Base-by-base conservation (phyloP, 768 basidiomycete species). In the Lactarius hengduanensis region DNA sequence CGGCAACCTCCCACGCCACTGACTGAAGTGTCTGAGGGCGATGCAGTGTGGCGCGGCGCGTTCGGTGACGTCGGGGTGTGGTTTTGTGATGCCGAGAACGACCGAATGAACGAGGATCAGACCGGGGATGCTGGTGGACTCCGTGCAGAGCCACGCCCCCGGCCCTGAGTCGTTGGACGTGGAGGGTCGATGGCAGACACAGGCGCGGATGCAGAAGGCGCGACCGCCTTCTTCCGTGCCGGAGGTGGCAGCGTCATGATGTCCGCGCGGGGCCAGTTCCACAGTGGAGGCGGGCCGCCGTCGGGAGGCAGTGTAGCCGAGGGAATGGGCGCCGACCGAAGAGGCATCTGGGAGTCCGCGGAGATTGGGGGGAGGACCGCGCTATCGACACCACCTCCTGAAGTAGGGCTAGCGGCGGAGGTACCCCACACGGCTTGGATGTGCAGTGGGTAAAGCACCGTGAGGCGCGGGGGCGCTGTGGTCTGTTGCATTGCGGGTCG, bases 191-290 rank as follows among this genome's bases (percentile, higher is more conserved):
- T 7, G 22, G 30, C n/a, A 18, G 63, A 10, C 18, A 57, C 28
- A 58, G 56, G 59, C 7, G 9, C 38, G 9, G 69, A 34, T 18
- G 61, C 7, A 16, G 61, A 32, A 50, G n/a, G 47, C 2, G 50
- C 26, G 2, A 15, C 3, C 4, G 26, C 47, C 15, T 34, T 43
- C 36, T 59, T 70, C 30, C 54, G 63, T 20, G 55, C 8, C 13
- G 61, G 43, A 10, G 55, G 30, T 1, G 67, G 64, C n/a, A 40
- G 63, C 20, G 61, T 61, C 64, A 70, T 70, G 58, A 70, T 70
- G 47, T 70, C 69, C 18, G 59, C 40, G 43, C 69, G 69, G 11
- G 69, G 69, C 69, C 69, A 70, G 36, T 70, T 59, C 41, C 62
- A 61, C 34, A 70, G 63, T n/a, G 69, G 69, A 1, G 54, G 59